Conservation (phyloP, 495 filamentous ascomycete species). For the Astrothelium subdiscretum region DNA sequence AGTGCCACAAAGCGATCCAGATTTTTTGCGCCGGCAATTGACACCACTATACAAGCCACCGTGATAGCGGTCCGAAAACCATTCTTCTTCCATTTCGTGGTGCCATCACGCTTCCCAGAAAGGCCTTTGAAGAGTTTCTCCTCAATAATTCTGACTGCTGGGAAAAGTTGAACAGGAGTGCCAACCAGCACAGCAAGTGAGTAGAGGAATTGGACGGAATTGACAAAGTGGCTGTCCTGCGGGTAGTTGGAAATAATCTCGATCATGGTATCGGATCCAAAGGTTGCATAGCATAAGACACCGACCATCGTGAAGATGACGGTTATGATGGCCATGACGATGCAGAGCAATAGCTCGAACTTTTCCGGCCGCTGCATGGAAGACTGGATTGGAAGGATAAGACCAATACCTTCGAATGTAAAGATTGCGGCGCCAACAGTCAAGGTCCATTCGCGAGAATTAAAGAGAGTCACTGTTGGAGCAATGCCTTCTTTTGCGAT, state of each 20-base stretch:
- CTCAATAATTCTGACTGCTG: constrained; percentile 74
- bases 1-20: constrained; percentile 94
- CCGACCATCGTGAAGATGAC: constrained; percentile 84
- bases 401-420: constrained; percentile 92
- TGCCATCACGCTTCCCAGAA: constrained; percentile 90
- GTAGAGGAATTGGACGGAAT: constrained; percentile 90
- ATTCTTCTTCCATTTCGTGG: constrained; percentile 99
- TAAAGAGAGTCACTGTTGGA: constrained; percentile 77
- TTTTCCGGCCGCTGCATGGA: constrained; percentile 84
- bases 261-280: constrained; percentile 87
- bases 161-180: constrained; percentile 92
- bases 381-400: constrained; percentile 98
- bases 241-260: constrained; percentile 93
- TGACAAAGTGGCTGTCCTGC: constrained; percentile 91
- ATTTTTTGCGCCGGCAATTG: constrained; percentile 85
- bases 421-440: constrained; percentile 99
- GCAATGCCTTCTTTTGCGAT: constrained; percentile 63
- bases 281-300: constrained; percentile 89
- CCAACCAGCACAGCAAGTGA: constrained; percentile 86
- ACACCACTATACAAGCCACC: constrained; percentile 68
- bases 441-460: constrained; percentile 78
- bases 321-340: constrained; percentile 89
- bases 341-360: constrained; percentile 74
- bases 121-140: constrained; percentile 56
- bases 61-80: constrained; percentile 87